A percentile compares a stretch with the other conserved stretches of the same genome.
Conservation (phyloP, 768 basidiomycete species). For the Tulasnella sp. region DNA sequence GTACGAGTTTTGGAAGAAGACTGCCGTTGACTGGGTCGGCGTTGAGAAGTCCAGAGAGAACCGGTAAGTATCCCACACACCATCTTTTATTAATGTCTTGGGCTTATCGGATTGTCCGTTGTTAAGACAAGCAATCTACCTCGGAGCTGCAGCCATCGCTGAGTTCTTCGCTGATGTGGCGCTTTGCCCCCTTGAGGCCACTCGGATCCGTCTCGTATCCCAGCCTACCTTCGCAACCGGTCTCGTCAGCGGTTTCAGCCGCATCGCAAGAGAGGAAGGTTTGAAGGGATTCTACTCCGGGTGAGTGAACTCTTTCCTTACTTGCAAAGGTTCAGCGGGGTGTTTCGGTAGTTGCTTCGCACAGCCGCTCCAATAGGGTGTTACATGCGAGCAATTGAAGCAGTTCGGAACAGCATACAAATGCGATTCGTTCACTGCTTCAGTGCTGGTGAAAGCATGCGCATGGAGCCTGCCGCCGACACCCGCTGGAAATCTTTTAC, state of each 20-base stretch:
- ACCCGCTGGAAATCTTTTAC: too few species aligned
- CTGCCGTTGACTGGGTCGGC: constrained; percentile 81
- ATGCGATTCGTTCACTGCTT: too few species aligned
- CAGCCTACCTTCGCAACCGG: constrained; percentile 33
- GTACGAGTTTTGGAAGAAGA: constrained; percentile 94
- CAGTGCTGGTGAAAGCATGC: too few species aligned
- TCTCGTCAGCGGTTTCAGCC: constrained; percentile 29
- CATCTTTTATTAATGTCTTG: neutral
- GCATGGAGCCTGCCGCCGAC: too few species aligned
- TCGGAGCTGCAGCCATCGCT: constrained; percentile 85
- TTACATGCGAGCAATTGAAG: too few species aligned
- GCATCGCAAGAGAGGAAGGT: constrained; percentile 32
- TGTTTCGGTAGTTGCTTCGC: too few species aligned
- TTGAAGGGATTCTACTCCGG: constrained; percentile 34
- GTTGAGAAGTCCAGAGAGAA: constrained; percentile 59
- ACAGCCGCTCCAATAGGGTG: too few species aligned
- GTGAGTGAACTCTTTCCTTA: constrained; percentile 17
- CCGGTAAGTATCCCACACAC: constrained; percentile 19
- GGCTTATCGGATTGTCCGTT: neutral
- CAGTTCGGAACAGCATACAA: too few species aligned
- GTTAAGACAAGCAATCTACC: constrained; percentile 87
- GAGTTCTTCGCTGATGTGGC: constrained; percentile 95
- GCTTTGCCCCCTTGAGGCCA: constrained; percentile 77
- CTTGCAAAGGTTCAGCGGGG: too few species aligned
- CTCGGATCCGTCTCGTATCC: constrained; percentile 33